Percentiles rank a stretch among this genome's conserved stretches.
Conservation (phyloP, 148 eudicot species). For the Heliamphora exappendiculata region DNA sequence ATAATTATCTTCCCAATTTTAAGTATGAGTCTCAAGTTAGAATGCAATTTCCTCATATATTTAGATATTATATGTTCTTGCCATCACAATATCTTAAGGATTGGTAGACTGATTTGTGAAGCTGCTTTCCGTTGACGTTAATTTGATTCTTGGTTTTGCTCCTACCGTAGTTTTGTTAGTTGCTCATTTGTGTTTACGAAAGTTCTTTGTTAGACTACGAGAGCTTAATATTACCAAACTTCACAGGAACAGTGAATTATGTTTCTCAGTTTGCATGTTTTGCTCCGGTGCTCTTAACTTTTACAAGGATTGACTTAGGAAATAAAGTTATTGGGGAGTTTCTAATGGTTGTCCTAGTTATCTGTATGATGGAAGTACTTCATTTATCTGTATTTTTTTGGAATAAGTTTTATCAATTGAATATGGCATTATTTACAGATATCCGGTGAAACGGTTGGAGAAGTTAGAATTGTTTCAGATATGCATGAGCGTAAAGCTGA, state of each 20-base stretch:
- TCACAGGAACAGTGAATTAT: not conserved
- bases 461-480: slow-evolving; percentile 76
- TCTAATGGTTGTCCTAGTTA: not conserved
- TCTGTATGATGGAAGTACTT: not conserved
- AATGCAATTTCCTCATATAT: not conserved
- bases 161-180: not conserved
- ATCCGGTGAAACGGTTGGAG: slow-evolving; percentile 77
- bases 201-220: too few species aligned
- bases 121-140: slow-evolving; percentile 1
- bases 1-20: not conserved
- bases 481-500: slow-evolving; percentile 98
- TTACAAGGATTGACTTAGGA: not conserved
- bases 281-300: not conserved
- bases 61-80: not conserved
- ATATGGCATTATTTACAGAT: slow-evolving; percentile 39
- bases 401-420: not conserved
- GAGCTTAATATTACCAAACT: not conserved
- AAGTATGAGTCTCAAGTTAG: not conserved
- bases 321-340: not conserved
- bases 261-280: not conserved
- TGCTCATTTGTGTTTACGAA: not conserved
- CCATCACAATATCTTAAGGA: not conserved
- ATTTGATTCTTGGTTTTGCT: not conserved
- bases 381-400: not conserved
- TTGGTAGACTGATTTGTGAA: not conserved